These are phyloP conservation scores for Eudorina sp. DNA, from an alignment of 139 green algal genomes.

Conservation along the genomic window DNA sequence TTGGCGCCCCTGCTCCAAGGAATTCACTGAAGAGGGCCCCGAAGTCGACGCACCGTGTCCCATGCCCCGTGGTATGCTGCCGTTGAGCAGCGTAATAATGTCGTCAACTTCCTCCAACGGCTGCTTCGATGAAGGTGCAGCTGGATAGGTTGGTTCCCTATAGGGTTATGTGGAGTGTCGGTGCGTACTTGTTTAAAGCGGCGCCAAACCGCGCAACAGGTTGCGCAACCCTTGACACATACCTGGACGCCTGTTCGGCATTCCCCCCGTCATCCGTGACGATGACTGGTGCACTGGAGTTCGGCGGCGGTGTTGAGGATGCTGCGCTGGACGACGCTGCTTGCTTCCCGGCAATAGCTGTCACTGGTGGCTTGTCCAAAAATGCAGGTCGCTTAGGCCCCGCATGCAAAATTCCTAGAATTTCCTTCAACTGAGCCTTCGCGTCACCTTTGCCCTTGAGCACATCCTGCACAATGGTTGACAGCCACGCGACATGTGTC, in stretches of 20 bases:
- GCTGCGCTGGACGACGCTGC: too few relatives aligned
- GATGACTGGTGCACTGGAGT: neutral
- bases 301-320: neutral
- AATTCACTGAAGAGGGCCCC: neutral
- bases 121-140: neutral
- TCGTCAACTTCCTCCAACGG: constrained; percentile 46
- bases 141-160: neutral
- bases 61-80: too few relatives aligned
- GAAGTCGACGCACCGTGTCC: neutral
- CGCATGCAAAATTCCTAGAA: constrained; percentile 40
- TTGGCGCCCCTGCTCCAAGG: too few relatives aligned
- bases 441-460: constrained; percentile 34
- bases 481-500: neutral
- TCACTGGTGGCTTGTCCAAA: constrained; percentile 45
- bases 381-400: constrained; percentile 38
- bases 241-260: neutral
- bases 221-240: neutral
- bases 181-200: too few relatives aligned
- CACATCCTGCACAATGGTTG: constrained; percentile 36
- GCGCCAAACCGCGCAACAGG: too few relatives aligned
- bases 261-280: neutral
- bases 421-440: constrained; percentile 54
- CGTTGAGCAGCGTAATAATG: constrained; percentile 40
- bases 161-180: neutral
- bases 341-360: neutral